Evolutionary conservation across 495 filamentous ascomycete species (phyloP), one percentile per base, ranked within the genome.

Genomic region (Neurospora sp.): DNA sequence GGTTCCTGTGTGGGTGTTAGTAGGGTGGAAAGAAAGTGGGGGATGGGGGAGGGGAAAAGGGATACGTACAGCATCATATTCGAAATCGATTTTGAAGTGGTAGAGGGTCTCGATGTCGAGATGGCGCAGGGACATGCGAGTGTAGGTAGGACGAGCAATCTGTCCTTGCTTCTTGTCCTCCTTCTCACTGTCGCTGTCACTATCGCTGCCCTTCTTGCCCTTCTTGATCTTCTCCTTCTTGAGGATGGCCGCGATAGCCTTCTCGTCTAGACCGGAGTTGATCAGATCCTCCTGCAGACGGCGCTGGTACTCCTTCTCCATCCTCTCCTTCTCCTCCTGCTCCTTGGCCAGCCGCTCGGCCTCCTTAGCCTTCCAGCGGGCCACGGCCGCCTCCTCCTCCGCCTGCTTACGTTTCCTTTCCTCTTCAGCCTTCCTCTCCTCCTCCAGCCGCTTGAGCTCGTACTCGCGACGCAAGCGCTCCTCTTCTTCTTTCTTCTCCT

Each of bases 361-460:
- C 73, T 90, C 83, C 70, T 87, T 83, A 59, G 84, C 81, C 80
- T 90, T 88, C 70, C 78, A 86, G 72, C 82, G 84, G 76, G 87
- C 87, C 48, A 88, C 84, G 72, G 86, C 80, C 39, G 88, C 87
- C 42, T 85, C 82, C 44, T 87, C 87, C 71, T 88, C 87, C 17
- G 84, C 81, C 74, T 88, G 81, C 71, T 86, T 79, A 17, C 76
- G 76, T 69, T 81, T 75, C 70, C 80, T 79, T 74, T 85, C 85
- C 40, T 83, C 81, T 1, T 73, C 74, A 6, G 81, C 76, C 71
- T 81, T 81, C 72, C 86, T 81, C 78, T 91, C 89, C 69, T 86
- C 84, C 65, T 86, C 81, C 40, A 89, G 84, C 76, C 83, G 86
- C 79, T 93, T 86, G 14, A 88, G 83, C 71, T 88, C 82, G 16